Evolutionary conservation across 129 eudicot species (phyloP).

Genomic region (Escallonia rubra): DNA sequence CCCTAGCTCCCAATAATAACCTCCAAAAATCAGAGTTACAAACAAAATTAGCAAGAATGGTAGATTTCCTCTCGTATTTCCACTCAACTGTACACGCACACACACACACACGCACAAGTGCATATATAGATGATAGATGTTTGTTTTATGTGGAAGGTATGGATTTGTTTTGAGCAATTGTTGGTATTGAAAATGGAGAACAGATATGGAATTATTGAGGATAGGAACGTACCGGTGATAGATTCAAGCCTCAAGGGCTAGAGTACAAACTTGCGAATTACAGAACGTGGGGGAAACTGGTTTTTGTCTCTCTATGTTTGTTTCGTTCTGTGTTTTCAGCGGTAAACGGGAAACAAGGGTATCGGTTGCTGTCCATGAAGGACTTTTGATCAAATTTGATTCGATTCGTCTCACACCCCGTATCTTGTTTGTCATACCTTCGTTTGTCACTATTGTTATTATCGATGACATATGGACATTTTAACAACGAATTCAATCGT

Average conservation of each 20-base stretch:
- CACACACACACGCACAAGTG: background rate
- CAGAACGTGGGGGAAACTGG: too few species aligned
- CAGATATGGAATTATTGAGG: background rate
- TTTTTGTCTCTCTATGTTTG: too few species aligned
- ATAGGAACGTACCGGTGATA: slow-evolving; percentile 18
- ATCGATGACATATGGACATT: too few species aligned
- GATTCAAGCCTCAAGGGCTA: background rate
- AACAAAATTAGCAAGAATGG: slow-evolving; percentile 25
- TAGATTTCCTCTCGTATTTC: slow-evolving; percentile 23
- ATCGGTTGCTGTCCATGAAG: too few species aligned
- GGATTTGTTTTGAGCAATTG: slow-evolving; percentile 26
- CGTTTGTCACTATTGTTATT: too few species aligned
- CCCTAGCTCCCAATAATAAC: slow-evolving; percentile 33
- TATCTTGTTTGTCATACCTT: too few species aligned
- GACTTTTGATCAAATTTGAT: too few species aligned
- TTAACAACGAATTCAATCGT: too few species aligned
- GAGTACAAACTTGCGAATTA: background rate
- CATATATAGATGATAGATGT: background rate
- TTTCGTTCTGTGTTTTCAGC: too few species aligned
- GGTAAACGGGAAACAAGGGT: too few species aligned
- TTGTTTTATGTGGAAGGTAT: slow-evolving; percentile 8
- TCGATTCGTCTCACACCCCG: too few species aligned
- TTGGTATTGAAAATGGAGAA: slow-evolving; percentile 18
- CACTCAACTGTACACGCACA: slow-evolving; percentile 4
- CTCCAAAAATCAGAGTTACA: slow-evolving; percentile 28